Percentiles rank a stretch among this genome's conserved stretches.
Evolutionary conservation across 2,329 filamentous ascomycete species (phyloP).

Genomic region (Chaetomium sp.): DNA sequence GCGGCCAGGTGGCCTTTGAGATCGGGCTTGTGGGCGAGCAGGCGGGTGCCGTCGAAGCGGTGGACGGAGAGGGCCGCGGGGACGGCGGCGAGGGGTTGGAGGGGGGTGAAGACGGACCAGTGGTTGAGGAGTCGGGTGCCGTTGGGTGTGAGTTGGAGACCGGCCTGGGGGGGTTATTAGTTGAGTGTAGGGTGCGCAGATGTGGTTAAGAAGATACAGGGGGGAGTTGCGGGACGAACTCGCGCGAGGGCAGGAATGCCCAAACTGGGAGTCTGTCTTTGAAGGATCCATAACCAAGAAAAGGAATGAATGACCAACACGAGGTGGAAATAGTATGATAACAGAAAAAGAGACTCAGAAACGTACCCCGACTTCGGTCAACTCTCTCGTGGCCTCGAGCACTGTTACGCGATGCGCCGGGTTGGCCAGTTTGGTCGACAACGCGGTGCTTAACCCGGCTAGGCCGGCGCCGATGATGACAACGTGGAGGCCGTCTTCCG

Average conservation of each 20-base stretch:
- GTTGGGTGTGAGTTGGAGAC: conserved; percentile 28
- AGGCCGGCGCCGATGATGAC: conserved; percentile 29
- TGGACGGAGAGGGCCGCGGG: conserved; percentile 25
- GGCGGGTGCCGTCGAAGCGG: conserved; percentile 25
- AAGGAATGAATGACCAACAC: background rate
- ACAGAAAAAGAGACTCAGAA: background rate
- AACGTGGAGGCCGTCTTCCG: conserved; percentile 18
- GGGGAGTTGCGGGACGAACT: background rate
- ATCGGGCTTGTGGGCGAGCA: conserved; percentile 26
- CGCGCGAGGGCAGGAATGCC: too few species aligned
- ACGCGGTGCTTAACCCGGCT: conserved; percentile 28
- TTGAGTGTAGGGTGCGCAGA: background rate
- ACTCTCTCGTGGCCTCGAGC: conserved; percentile 22
- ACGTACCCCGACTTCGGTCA: conserved; percentile 22
- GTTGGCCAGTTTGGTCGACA: conserved; percentile 26
- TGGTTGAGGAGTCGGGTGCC: conserved; percentile 24
- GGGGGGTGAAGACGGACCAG: conserved; percentile 21
- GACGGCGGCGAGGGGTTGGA: conserved; percentile 22
- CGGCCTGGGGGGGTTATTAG: conserved; percentile 15
- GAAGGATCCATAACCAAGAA: too few species aligned
- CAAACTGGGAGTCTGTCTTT: too few species aligned
- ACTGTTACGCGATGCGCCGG: conserved; percentile 25
- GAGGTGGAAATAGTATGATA: background rate
- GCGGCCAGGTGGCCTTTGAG: conserved; percentile 24
- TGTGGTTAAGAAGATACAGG: background rate